These are phyloP conservation scores for Tilletia caries DNA, from an alignment of 1,284 basidiomycete species.

Conservation along the genomic window DNA sequence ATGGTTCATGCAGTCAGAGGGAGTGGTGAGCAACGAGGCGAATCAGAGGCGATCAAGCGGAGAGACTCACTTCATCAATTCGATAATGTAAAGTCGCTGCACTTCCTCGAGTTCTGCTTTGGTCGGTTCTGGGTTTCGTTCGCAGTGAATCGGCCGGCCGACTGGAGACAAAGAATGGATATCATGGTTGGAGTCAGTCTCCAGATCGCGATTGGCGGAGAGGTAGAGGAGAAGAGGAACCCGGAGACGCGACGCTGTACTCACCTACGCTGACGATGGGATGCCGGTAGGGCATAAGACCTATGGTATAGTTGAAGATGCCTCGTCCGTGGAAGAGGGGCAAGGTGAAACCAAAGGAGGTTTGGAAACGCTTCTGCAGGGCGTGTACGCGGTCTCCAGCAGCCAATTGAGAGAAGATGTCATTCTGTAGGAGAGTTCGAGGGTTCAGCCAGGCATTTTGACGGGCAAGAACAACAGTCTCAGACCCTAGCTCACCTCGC, in stretches of 20 bases:
- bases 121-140: constrained; percentile 72
- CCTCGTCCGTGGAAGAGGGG: constrained; percentile 79
- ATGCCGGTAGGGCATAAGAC: constrained; percentile 86
- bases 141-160: constrained; percentile 79
- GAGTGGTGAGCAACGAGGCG: no score
- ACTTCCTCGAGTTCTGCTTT: constrained; percentile 74
- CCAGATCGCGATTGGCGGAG: no score
- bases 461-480: not conserved
- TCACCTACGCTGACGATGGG: constrained; percentile 81
- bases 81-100: constrained; percentile 84
- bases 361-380: constrained; percentile 84
- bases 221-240: no score
- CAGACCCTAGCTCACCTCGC: constrained; percentile 12
- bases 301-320: constrained; percentile 68
- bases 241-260: no score
- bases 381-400: constrained; percentile 84
- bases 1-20: no score
- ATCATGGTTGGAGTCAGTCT: not conserved
- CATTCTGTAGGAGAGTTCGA: constrained; percentile 80
- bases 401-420: constrained; percentile 95
- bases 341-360: constrained; percentile 90
- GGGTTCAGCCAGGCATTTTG: not conserved
- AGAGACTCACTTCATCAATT: constrained; percentile 55
- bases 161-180: constrained; percentile 52
- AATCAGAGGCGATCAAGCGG: not conserved